These are phyloP conservation scores for Nitzschia sp. DNA, from an alignment of 108 stramenopile species.

Conservation along the genomic window DNA sequence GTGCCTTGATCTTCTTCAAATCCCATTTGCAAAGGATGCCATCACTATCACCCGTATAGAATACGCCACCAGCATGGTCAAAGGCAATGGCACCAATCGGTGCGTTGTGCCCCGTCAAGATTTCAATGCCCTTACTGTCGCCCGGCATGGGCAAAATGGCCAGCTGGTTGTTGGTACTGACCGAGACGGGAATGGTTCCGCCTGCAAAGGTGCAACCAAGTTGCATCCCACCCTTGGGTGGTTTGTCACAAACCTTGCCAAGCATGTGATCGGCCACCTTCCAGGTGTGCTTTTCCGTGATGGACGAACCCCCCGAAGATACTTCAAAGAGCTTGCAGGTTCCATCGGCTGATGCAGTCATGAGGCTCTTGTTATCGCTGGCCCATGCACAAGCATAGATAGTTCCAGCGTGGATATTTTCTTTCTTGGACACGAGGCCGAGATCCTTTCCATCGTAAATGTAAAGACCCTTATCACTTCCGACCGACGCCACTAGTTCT, in stretches of 20 bases:
- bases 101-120: constrained; percentile 81
- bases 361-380: constrained; percentile 64
- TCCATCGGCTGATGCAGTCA: constrained; percentile 94
- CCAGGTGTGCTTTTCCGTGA: constrained; percentile 59
- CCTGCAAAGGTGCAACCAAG: constrained; percentile 78
- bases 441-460: constrained; percentile 85
- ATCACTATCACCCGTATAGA: constrained; percentile 92
- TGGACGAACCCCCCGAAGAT: constrained; percentile 31
- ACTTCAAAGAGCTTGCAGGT: constrained; percentile 79
- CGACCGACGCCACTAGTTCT: constrained; percentile 67
- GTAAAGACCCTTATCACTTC: constrained; percentile 76
- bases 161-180: constrained; percentile 86
- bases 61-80: constrained; percentile 47
- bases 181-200: constrained; percentile 66
- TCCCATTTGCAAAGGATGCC: constrained; percentile 91
- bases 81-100: constrained; percentile 83
- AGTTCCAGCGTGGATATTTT: constrained; percentile 70
- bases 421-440: constrained; percentile 45
- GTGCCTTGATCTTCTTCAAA: constrained; percentile 42
- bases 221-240: constrained; percentile 73
- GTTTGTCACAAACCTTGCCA: constrained; percentile 36
- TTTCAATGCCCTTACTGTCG: constrained; percentile 32
- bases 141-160: constrained; percentile 62
- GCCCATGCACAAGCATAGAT: constrained; percentile 90
- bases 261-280: constrained; percentile 55